These are phyloP conservation scores for Calonectria pseudoreteaudii DNA, from an alignment of 2,329 filamentous ascomycete genomes.

Conservation along the genomic window DNA sequence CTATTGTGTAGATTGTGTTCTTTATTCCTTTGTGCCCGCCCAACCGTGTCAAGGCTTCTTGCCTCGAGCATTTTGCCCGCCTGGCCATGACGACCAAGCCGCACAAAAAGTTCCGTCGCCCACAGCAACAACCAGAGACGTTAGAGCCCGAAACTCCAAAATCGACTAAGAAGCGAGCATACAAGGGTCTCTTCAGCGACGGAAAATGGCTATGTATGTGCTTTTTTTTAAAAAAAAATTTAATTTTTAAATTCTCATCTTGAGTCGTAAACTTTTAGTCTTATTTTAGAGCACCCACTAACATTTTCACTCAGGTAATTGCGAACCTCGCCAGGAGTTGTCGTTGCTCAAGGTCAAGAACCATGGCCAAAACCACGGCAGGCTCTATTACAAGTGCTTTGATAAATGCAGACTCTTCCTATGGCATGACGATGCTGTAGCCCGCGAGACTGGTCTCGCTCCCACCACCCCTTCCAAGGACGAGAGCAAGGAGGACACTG, in stretches of 20 bases:
- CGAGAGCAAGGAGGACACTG: conserved; percentile 3
- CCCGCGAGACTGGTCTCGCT: conserved; percentile 42
- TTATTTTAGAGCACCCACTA: too few relatives aligned
- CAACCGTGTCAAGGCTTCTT: not conserved
- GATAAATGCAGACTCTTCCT: conserved; percentile 58
- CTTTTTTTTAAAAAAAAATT: too few relatives aligned
- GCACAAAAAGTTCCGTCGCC: conserved; percentile 10
- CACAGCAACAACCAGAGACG: not conserved
- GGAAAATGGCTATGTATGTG: conserved; percentile 53
- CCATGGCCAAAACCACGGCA: conserved; percentile 53
- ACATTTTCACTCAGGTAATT: conserved; percentile 51
- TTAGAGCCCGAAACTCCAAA: conserved; percentile 36
- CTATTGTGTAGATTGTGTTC: not conserved
- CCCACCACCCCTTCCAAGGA: not conserved
- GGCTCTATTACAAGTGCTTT: conserved; percentile 57
- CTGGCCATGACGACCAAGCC: not conserved
- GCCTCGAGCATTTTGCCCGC: not conserved
- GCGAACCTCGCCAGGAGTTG: conserved; percentile 53
- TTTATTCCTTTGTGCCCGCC: not conserved
- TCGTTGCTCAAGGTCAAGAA: conserved; percentile 52
- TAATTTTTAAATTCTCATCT: too few relatives aligned
- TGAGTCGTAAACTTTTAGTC: not conserved
- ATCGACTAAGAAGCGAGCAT: conserved; percentile 46
- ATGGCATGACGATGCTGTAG: conserved; percentile 54
- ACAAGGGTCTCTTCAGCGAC: conserved; percentile 48